Evolutionary conservation across 495 filamentous ascomycete species (phyloP), one percentile per base, ranked within the genome.

Genomic region (Pseudotulostoma volvatum): DNA sequence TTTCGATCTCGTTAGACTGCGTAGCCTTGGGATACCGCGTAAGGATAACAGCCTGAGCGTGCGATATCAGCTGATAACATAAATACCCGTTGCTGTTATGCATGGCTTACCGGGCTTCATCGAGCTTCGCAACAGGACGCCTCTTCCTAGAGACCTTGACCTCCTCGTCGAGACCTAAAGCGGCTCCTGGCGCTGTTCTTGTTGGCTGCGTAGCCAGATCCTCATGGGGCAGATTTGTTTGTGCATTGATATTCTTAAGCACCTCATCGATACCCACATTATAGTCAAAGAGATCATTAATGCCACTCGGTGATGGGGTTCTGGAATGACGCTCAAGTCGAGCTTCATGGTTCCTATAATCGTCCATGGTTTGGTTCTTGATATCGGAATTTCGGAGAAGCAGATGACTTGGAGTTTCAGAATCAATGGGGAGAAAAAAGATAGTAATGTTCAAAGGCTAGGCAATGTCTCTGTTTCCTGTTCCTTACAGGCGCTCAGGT

Each of bases 1-100:
- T 9, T 73, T 72, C 38, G 74, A 71, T 36, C 73, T 79, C 2
- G 81, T 74, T 48, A 73, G 74, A 36, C 66, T 68, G 34, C 81
- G 71, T 19, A 99, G 59, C 48, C 81, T 88, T 3, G 84, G 83
- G 36, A 96, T 84, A 4, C 90, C 90, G 15, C 73, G 64, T 34
- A 77, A 69, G 8, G 83, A 86, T 3, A 95, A 66, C 3, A 96
- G 66, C 44, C 82, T 84, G 42, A 18, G 11, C 1, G 21, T n/a
- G 32, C 5, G 5, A 7, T 9, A 37, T 34, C 36, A 28, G 38
- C 23, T 39, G 9, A 37, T 33, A 28, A 30, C n/a, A 21, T 3
- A 16, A n/a, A n/a, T n/a, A n/a, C n/a, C n/a, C n/a, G n/a, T n/a
- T n/a, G n/a, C n/a, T n/a, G n/a, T n/a, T n/a, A n/a, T n/a, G n/a